Evolutionary conservation across 1,284 basidiomycete genomes (phyloP).

Genomic region (Apiotrichum sp.): DNA sequence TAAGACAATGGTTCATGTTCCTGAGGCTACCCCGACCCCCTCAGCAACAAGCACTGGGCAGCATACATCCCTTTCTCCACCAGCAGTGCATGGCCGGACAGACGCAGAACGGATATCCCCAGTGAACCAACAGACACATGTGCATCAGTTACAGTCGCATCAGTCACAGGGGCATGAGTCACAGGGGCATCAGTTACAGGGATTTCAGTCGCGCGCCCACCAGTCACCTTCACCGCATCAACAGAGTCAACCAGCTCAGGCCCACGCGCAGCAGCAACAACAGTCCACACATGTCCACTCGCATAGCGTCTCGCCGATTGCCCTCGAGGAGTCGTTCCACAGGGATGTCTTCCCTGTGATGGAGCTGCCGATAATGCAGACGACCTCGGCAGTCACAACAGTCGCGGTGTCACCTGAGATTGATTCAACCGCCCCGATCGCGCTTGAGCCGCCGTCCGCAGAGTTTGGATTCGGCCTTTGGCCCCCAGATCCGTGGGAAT

Average conservation of each 20-base stretch:
- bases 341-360: constrained; percentile 2
- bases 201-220: too few relatives aligned
- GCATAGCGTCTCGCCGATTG: neutral
- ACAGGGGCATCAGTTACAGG: too few relatives aligned
- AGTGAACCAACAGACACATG: too few relatives aligned
- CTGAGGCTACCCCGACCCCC: neutral
- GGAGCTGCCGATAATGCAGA: neutral
- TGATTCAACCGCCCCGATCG: neutral
- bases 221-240: too few relatives aligned
- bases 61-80: neutral
- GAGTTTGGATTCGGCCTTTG: constrained; percentile 16
- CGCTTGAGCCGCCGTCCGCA: constrained; percentile 3
- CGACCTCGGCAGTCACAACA: too few relatives aligned
- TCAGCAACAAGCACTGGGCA: too few relatives aligned
- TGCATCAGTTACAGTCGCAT: too few relatives aligned
- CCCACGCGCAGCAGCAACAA: too few relatives aligned
- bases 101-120: too few relatives aligned
- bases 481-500: constrained; percentile 21
- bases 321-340: constrained; percentile 3
- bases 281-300: neutral
- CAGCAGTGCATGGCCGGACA: too few relatives aligned
- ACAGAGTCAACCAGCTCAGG: too few relatives aligned
- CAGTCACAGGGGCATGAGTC: too few relatives aligned
- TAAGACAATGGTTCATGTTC: neutral
- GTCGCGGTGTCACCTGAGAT: neutral